phyloP scores from a whole-genome alignment of 2,329 filamentous ascomycete species.

The Juglanconis oblonga region DNA sequence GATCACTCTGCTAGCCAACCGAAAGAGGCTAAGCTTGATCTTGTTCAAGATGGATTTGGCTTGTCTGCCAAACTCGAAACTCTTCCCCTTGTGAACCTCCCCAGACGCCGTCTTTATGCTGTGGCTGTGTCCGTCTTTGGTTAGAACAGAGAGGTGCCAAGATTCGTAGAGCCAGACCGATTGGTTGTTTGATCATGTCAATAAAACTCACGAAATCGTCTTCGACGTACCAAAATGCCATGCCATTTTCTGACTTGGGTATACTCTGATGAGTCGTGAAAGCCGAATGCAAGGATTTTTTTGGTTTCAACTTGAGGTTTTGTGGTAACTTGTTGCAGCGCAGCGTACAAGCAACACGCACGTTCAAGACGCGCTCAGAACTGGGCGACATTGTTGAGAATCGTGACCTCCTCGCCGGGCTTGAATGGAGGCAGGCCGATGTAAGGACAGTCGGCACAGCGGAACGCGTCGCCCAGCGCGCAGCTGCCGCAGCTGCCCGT shows the following conservation, averaged over 20 bases:
- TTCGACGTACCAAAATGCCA: neutral
- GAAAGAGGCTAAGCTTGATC: neutral
- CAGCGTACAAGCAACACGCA: neutral
- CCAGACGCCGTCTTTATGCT: neutral
- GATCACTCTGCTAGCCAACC: neutral
- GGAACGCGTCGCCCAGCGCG: constrained; percentile 85
- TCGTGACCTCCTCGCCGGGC: constrained; percentile 87
- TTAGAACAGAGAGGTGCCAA: neutral
- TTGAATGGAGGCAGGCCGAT: constrained; percentile 92
- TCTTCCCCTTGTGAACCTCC: neutral
- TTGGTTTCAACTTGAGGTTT: neutral
- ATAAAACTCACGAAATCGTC: neutral
- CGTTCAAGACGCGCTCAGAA: constrained; percentile 45
- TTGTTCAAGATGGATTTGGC: neutral
- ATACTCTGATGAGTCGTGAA: neutral
- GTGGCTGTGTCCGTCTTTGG: neutral
- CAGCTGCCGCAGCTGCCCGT: constrained; percentile 94
- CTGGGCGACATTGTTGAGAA: constrained; percentile 84
- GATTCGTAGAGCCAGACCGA: neutral
- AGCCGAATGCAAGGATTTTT: neutral
- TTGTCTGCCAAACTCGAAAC: neutral
- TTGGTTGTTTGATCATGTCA: neutral
- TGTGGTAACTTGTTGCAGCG: neutral
- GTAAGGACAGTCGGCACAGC: constrained; percentile 57
- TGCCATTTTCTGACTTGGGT: neutral